A percentile compares a stretch with the other conserved stretches of the same genome.
phyloP scores from a whole-genome alignment of 2,329 filamentous ascomycete genomes.

The Fusarium sp. region DNA sequence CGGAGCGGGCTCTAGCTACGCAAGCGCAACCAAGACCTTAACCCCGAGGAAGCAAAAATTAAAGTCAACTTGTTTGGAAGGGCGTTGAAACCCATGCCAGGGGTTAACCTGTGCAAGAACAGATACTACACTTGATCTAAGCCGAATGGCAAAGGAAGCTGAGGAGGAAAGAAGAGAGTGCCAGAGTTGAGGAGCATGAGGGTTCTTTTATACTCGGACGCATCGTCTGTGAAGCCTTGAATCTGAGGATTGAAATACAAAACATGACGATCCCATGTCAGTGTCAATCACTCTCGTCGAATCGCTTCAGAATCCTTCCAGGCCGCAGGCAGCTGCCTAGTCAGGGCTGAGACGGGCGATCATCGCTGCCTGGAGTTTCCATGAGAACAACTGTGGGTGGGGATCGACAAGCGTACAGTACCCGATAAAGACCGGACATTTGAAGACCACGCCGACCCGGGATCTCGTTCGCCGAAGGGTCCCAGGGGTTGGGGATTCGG shows the following conservation, averaged over 20 bases:
- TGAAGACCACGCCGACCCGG: background rate
- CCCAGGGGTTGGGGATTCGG: background rate
- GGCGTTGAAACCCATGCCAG: slow-evolving; percentile 25
- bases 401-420: background rate
- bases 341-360: slow-evolving; percentile 4
- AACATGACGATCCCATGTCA: background rate
- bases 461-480: background rate
- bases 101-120: slow-evolving; percentile 44
- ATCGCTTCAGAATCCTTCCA: background rate
- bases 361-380: slow-evolving; percentile 9
- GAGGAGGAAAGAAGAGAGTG: slow-evolving; percentile 22
- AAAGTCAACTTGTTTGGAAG: background rate
- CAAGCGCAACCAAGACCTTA: slow-evolving; percentile 26
- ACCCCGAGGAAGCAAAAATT: slow-evolving; percentile 33
- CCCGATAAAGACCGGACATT: background rate
- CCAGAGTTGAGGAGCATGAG: background rate
- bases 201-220: slow-evolving; percentile 19
- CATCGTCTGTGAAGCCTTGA: slow-evolving; percentile 1
- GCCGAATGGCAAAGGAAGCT: slow-evolving; percentile 40
- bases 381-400: background rate
- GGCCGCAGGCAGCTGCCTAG: slow-evolving; percentile 9
- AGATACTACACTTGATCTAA: slow-evolving; percentile 46
- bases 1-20: slow-evolving; percentile 15
- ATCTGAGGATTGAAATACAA: slow-evolving; percentile 9
- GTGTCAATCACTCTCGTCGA: background rate